Evolutionary conservation across 2,329 filamentous ascomycete species (phyloP).

Genomic region (Pezizomycotina sp.): DNA sequence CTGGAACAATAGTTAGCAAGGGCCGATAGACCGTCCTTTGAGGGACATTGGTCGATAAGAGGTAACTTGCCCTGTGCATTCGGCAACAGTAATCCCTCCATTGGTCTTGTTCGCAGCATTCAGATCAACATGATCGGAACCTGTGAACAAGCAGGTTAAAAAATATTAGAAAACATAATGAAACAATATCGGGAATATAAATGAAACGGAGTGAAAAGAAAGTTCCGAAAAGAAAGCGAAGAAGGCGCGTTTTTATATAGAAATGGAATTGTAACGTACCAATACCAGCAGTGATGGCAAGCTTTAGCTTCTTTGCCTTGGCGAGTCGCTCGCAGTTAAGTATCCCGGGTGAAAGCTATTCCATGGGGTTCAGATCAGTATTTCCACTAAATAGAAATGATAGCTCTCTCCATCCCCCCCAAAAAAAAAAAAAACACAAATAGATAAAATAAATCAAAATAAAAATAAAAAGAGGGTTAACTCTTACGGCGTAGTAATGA

Average conservation of each 20-base stretch:
- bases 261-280: conserved; percentile 32
- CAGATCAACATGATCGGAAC: conserved; percentile 93
- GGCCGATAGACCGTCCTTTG: too few species aligned
- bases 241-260: background rate
- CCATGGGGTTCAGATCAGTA: too few species aligned
- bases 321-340: conserved; percentile 91
- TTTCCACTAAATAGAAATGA: background rate
- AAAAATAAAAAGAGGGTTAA: too few species aligned
- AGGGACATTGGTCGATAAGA: too few species aligned
- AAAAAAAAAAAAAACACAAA: too few species aligned
- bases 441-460: conserved; percentile 7
- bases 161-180: background rate
- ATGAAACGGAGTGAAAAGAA: too few species aligned
- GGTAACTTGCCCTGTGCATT: too few species aligned
- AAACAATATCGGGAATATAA: background rate
- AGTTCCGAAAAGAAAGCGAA: too few species aligned
- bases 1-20: too few species aligned
- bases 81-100: conserved; percentile 69
- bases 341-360: conserved; percentile 94
- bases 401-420: background rate
- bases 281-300: conserved; percentile 92
- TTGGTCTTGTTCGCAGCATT: conserved; percentile 97
- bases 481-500: conserved; percentile 72
- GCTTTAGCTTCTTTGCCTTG: conserved; percentile 97
- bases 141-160: conserved; percentile 1